Percentiles rank a stretch among this genome's conserved stretches.
phyloP scores from a whole-genome alignment of 2,329 filamentous ascomycete species.

The Fusarium coffeatum region DNA sequence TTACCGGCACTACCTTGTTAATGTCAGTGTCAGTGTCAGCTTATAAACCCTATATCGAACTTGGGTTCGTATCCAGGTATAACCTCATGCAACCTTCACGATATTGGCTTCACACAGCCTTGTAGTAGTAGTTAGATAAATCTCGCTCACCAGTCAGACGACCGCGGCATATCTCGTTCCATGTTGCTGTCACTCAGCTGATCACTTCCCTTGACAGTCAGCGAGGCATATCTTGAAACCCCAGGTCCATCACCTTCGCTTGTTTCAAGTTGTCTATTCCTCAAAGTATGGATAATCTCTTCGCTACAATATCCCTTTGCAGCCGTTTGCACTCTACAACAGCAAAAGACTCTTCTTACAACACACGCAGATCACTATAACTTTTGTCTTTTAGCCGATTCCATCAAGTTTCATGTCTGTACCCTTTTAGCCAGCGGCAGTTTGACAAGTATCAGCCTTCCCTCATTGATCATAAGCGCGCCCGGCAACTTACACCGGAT shows the following conservation, averaged over 20 bases:
- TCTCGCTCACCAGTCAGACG: neutral
- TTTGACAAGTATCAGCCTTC: slow-evolving; percentile 24
- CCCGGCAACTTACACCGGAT: slow-evolving; percentile 20
- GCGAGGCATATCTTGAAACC: slow-evolving; percentile 42
- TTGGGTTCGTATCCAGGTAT: neutral
- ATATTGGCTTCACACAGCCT: slow-evolving; percentile 3
- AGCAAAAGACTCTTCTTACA: neutral
- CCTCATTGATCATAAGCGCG: slow-evolving; percentile 12
- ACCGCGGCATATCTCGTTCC: neutral
- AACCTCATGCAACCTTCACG: slow-evolving; percentile 3
- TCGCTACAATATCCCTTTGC: slow-evolving; percentile 16
- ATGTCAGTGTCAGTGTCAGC: neutral
- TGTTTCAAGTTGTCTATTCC: slow-evolving; percentile 27
- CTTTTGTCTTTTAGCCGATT: neutral
- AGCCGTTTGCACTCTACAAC: neutral
- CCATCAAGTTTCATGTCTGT: slow-evolving; percentile 19
- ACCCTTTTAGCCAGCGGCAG: slow-evolving; percentile 9
- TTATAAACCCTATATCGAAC: neutral
- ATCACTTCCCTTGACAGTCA: slow-evolving; percentile 30
- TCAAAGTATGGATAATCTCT: neutral
- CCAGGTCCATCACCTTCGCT: slow-evolving; percentile 19
- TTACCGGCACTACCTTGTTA: neutral
- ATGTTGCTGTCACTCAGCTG: slow-evolving; percentile 13
- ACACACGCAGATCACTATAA: slow-evolving; percentile 1
- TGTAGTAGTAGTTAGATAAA: neutral